phyloP scores from a whole-genome alignment of 768 basidiomycete species.

The Suillus ampliporus region DNA sequence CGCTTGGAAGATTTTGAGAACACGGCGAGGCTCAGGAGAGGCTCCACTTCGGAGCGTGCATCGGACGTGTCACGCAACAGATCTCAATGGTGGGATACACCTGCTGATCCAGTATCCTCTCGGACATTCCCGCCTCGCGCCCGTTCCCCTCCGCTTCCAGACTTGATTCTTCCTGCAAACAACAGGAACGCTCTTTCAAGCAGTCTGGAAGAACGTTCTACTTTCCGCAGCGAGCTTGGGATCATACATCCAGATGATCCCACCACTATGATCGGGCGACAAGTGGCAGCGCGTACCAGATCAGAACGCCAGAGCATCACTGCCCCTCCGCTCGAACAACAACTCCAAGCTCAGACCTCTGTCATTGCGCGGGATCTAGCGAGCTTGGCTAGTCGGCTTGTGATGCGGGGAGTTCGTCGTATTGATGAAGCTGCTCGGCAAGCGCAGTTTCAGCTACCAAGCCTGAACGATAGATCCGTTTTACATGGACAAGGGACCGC shows the following conservation, averaged over 20 bases:
- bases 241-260: conserved; percentile 32
- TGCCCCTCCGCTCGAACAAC: conserved; percentile 34
- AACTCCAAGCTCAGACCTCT: conserved; percentile 33
- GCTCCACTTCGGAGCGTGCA: conserved; percentile 1
- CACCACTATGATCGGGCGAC: conserved; percentile 41
- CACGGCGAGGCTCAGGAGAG: conserved; percentile 21
- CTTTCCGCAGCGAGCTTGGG: conserved; percentile 27
- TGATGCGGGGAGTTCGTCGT: conserved; percentile 29
- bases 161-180: conserved; percentile 28
- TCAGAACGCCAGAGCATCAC: conserved; percentile 25
- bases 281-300: conserved; percentile 37
- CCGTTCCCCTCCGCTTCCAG: conserved; percentile 37
- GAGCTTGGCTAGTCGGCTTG: conserved; percentile 35
- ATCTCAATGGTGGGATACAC: conserved; percentile 23
- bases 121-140: conserved; percentile 19
- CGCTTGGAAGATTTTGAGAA: conserved; percentile 39
- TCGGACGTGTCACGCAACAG: background rate
- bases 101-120: conserved; percentile 10
- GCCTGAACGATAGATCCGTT: background rate
- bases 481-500: background rate
- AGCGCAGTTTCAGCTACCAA: background rate
- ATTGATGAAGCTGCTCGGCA: conserved; percentile 23
- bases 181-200: background rate
- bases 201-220: conserved; percentile 19
- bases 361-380: conserved; percentile 40